Evolutionary conservation across 306 rosid genomes (phyloP).

Genomic region (Cucurbita moschata): DNA sequence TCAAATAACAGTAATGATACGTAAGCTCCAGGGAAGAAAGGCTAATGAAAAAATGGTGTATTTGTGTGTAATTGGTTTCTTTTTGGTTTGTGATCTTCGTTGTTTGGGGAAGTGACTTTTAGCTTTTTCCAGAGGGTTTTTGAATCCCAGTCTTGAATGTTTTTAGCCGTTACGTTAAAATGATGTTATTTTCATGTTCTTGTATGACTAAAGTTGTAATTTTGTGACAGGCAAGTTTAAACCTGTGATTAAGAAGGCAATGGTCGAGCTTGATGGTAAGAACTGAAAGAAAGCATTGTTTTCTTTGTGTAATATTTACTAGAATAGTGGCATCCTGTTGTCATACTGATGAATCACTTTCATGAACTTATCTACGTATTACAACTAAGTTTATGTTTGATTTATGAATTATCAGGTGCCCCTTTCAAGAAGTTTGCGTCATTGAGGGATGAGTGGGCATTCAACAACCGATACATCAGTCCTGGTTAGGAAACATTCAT

Average conservation of each 20-base stretch:
- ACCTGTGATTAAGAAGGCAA: conserved; percentile 99
- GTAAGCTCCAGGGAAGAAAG: not conserved
- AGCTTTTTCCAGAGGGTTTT: not conserved
- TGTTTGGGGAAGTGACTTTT: not conserved
- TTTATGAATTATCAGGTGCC: conserved; percentile 41
- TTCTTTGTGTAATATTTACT: not conserved
- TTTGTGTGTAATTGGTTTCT: too few species aligned
- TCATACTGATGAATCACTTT: not conserved
- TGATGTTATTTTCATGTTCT: not conserved
- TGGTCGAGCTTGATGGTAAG: conserved; percentile 98
- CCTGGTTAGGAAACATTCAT: conserved; percentile 44
- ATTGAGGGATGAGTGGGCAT: conserved; percentile 73
- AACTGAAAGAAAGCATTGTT: not conserved
- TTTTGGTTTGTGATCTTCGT: too few species aligned
- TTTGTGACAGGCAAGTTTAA: conserved; percentile 71
- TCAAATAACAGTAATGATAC: not conserved
- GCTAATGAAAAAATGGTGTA: too few species aligned
- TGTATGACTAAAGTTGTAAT: conserved; percentile 10
- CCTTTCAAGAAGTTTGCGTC: conserved; percentile 94
- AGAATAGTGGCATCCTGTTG: not conserved
- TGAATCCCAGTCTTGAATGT: not conserved
- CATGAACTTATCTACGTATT: conserved; percentile 2
- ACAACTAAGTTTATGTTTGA: conserved; percentile 9
- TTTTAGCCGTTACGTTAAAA: not conserved
- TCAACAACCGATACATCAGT: conserved; percentile 73